Base-by-base conservation (phyloP, 2,329 filamentous ascomycete genomes). In the Pseudocercospora macadamiae region DNA sequence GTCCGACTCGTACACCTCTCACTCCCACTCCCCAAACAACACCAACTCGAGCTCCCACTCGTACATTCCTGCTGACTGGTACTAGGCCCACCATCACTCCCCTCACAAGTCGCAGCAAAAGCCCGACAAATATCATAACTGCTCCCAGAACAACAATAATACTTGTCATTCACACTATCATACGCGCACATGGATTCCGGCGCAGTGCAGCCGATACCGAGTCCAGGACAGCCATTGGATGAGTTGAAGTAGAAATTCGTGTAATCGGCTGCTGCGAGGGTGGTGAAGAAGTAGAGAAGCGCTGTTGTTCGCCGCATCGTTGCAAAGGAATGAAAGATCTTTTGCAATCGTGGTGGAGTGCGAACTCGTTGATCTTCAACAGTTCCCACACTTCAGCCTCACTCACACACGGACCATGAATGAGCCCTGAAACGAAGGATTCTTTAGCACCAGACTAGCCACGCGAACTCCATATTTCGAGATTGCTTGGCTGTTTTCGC, bases 231-330 rank as follows among this genome's bases (percentile, higher is more conserved):
- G 23, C 45, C 44, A 34, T 57, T 57, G 21, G 45, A 44, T 4
- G 51, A 44, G 28, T 47, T 56, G 56, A 59, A 62, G 36, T 51
- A 62, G 57, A 59, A 60, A 34, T 57, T 39, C 6, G 60, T 62
- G 42, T 57, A 62, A n/a, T 49, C 60, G 26, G 57, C 60, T n/a
- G 25, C 4, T 32, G 56, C 34, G 23, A 58, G 10, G 12, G 23
- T 23, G 1, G 9, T 9, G 32, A 26, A 42, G 18, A 19, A 7
- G 9, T 39, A 10, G 14, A 26, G 5, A 6, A n/a, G 12, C 16
- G 23, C 12, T 4, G 45, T 3, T 26, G 21, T n/a, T 28, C 19
- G 23, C 26, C 28, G 25, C 45, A 49, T 49, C 3, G n/a, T 25
- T 12, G 21, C 10, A 6, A 18, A 39, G 16, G 6, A 39, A 39